phyloP scores from a whole-genome alignment of 495 filamentous ascomycete species.

The Schizothecium vesticola region DNA sequence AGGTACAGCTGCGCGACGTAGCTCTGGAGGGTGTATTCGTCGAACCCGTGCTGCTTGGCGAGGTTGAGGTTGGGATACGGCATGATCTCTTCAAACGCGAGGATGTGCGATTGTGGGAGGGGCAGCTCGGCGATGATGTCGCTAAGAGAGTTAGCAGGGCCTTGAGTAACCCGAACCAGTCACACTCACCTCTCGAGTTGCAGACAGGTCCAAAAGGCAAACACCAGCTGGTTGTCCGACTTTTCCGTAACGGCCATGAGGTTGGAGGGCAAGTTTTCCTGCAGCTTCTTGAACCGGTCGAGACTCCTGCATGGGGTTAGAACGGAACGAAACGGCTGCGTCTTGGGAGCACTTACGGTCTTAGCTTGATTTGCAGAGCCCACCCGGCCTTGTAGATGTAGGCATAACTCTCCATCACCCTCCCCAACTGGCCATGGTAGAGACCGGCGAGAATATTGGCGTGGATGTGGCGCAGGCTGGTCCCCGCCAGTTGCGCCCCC shows the following conservation, averaged over 20 bases:
- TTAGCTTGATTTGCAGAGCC: slow-evolving; percentile 69
- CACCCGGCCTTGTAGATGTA: slow-evolving; percentile 79
- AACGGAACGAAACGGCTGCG: background rate
- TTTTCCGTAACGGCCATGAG: slow-evolving; percentile 29
- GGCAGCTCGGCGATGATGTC: slow-evolving; percentile 90
- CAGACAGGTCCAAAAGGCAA: slow-evolving; percentile 90
- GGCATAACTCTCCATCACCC: slow-evolving; percentile 82
- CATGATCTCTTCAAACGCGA: slow-evolving; percentile 65
- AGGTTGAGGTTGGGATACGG: slow-evolving; percentile 51
- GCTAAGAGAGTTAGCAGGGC: slow-evolving; percentile 38
- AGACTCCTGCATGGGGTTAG: slow-evolving; percentile 31
- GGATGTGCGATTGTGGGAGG: slow-evolving; percentile 71
- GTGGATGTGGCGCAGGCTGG: slow-evolving; percentile 75
- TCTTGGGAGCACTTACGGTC: slow-evolving; percentile 48
- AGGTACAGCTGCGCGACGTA: slow-evolving; percentile 84
- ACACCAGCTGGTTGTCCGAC: slow-evolving; percentile 55
- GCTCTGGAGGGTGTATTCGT: slow-evolving; percentile 60
- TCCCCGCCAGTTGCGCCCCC: slow-evolving; percentile 70
- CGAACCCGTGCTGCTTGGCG: slow-evolving; percentile 37
- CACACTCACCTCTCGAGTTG: slow-evolving; percentile 77
- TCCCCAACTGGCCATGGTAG: slow-evolving; percentile 80
- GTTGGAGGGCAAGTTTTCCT: slow-evolving; percentile 18
- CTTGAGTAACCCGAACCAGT: background rate
- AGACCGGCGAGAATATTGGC: slow-evolving; percentile 81
- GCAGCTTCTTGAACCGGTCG: slow-evolving; percentile 36